Evolutionary conservation across 1,284 basidiomycete species (phyloP).

Genomic region (Afroboletus lepidellus): DNA sequence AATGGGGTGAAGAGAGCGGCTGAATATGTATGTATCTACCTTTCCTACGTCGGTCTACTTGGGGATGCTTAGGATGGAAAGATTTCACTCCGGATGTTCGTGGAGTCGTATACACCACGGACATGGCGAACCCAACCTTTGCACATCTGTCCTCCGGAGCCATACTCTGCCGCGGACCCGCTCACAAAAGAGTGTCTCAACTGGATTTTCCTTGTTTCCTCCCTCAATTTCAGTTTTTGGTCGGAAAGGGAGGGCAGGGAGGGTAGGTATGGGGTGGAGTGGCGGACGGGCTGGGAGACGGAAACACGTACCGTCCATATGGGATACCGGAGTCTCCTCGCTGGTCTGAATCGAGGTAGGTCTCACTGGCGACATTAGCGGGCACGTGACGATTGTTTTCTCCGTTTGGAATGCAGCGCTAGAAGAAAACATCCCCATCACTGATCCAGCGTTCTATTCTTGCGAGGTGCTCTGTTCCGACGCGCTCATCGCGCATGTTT

Average conservation of each 20-base stretch:
- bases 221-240: slow-evolving; percentile 87
- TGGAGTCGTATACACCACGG: slow-evolving; percentile 68
- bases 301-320: slow-evolving; percentile 53
- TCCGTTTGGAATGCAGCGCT: slow-evolving; percentile 44
- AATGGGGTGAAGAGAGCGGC: slow-evolving; percentile 60
- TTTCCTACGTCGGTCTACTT: not conserved
- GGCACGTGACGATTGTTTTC: not conserved
- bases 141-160: slow-evolving; percentile 67
- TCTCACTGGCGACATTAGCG: not conserved
- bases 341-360: slow-evolving; percentile 72
- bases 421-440: slow-evolving; percentile 71
- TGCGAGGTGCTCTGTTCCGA: slow-evolving; percentile 66
- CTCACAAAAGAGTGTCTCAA: slow-evolving; percentile 59
- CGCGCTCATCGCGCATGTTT: slow-evolving; percentile 61
- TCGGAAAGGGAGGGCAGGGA: slow-evolving; percentile 57
- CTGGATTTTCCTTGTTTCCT: slow-evolving; percentile 83
- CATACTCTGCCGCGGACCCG: slow-evolving; percentile 51
- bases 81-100: slow-evolving; percentile 57
- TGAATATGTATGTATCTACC: slow-evolving; percentile 47
- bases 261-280: slow-evolving; percentile 71
- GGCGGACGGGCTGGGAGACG: slow-evolving; percentile 66
- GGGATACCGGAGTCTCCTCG: slow-evolving; percentile 82
- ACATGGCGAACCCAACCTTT: slow-evolving; percentile 77
- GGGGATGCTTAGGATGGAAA: slow-evolving; percentile 28
- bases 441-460: slow-evolving; percentile 71